Evolutionary conservation across 208 protist genomes (phyloP), one percentile per base, ranked within the genome.

Genomic region (Phytomonas sp.): DNA sequence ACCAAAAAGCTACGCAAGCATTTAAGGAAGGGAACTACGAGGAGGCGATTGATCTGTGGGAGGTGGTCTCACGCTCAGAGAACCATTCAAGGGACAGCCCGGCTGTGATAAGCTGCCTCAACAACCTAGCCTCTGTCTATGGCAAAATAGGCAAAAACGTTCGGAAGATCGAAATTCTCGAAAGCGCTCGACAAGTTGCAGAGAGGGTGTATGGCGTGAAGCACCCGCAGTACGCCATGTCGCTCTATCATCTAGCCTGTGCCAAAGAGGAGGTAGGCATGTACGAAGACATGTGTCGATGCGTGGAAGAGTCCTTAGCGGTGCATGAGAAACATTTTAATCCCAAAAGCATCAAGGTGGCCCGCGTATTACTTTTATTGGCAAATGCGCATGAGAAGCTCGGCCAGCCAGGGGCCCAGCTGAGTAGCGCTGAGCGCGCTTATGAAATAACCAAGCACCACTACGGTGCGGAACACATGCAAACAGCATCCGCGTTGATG

Each of bases 71-170:
- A n/a, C 60, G 72, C 33, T 76, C 78, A 20, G 67, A 81, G 60
- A 71, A 80, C 43, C 78, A 85, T 79, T 80, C 51, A 36, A 68
- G 76, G 36, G 78, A 84, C 72, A 91, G 78, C 70, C 79, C 78
- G 23, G 82, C 78, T 8, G 77, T 92, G 62, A 91, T 96, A 84
- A 88, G 77, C 74, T 93, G 85, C 68, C 75, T 93, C 28, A 88
- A 92, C 73, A 94, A 96, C 70, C 78, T 96, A 34, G 91, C 91
- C n/a, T 93, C 86, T 66, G 85, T 83, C 32, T 96, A 96, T 70
- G 87, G 91, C 7, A 85, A 94, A 53, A 78, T 91, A 20, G 91
- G 91, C 11, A 62, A 96, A 78, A 78, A 84, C 68, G 66, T 67
- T 33, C 87, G 81, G 63, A 92, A 96, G 73, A 71, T 91, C 51